These are phyloP conservation scores for Rhododendron ovatum DNA, from an alignment of 148 eudicot species.

Conservation along the genomic window DNA sequence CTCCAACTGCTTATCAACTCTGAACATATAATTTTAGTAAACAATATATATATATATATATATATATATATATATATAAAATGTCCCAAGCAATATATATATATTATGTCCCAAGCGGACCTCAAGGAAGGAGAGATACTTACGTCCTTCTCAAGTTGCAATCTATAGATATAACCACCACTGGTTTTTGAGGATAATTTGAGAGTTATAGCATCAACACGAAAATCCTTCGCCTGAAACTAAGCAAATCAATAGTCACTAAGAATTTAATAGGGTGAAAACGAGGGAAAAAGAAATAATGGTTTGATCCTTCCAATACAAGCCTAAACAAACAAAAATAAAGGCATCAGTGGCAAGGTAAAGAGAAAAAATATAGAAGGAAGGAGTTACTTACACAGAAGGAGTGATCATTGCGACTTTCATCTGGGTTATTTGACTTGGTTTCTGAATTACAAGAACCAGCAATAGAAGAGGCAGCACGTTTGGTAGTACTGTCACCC, in stretches of 20 bases:
- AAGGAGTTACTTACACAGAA: not conserved
- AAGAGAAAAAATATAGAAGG: not conserved
- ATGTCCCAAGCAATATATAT: too few species aligned
- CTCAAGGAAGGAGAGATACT: constrained; percentile 7
- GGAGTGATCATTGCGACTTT: not conserved
- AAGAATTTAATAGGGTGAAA: not conserved
- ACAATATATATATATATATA: not conserved
- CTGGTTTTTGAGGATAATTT: not conserved
- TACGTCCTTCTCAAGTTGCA: constrained; percentile 21
- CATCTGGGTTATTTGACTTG: not conserved
- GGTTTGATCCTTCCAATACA: not conserved
- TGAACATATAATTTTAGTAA: not conserved
- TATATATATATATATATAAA: not conserved
- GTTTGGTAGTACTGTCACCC: not conserved
- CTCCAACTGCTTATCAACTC: not conserved
- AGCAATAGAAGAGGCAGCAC: not conserved
- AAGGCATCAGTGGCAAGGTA: not conserved
- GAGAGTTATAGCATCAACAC: not conserved
- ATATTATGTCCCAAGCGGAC: not conserved
- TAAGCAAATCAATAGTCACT: not conserved
- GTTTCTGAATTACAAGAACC: constrained; percentile 2
- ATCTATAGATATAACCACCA: constrained; percentile 10
- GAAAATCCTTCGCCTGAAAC: constrained; percentile 6
- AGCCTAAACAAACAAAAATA: not conserved
- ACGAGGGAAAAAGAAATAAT: not conserved